phyloP scores from a whole-genome alignment of 73 alveolate genomes.

The Tetrahymena malaccensis region DNA sequence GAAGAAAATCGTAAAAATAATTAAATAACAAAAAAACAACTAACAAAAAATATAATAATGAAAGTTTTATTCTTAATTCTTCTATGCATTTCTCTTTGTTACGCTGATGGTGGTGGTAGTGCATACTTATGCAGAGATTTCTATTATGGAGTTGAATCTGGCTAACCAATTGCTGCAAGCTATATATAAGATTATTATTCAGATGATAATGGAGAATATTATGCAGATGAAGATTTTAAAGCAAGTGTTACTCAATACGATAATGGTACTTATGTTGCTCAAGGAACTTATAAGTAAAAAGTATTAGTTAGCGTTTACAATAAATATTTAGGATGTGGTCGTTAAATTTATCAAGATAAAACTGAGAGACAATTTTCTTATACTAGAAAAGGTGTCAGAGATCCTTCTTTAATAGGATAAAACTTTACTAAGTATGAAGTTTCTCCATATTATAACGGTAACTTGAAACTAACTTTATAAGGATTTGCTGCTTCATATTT shows the following conservation, averaged over 20 bases:
- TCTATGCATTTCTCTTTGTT: neutral
- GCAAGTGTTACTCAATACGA: neutral
- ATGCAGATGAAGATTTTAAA: neutral
- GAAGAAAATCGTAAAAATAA: too few species aligned
- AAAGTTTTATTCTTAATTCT: too few species aligned
- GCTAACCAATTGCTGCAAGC: neutral
- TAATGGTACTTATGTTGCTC: neutral
- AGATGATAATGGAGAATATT: neutral
- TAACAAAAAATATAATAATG: too few species aligned
- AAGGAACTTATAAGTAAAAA: neutral
- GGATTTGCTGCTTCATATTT: too few species aligned
- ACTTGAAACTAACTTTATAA: neutral
- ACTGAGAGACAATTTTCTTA: neutral
- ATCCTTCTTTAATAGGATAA: neutral
- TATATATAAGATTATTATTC: neutral
- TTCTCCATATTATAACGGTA: neutral
- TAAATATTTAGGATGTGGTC: neutral
- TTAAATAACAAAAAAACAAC: too few species aligned
- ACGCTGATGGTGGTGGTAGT: neutral
- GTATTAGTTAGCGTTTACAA: neutral
- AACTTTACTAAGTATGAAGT: neutral
- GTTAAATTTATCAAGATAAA: neutral
- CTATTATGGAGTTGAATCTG: neutral
- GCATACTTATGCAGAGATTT: neutral
- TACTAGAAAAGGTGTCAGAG: neutral